Evolutionary conservation across 1,284 basidiomycete species (phyloP).

Genomic region (Leccinum huronense): DNA sequence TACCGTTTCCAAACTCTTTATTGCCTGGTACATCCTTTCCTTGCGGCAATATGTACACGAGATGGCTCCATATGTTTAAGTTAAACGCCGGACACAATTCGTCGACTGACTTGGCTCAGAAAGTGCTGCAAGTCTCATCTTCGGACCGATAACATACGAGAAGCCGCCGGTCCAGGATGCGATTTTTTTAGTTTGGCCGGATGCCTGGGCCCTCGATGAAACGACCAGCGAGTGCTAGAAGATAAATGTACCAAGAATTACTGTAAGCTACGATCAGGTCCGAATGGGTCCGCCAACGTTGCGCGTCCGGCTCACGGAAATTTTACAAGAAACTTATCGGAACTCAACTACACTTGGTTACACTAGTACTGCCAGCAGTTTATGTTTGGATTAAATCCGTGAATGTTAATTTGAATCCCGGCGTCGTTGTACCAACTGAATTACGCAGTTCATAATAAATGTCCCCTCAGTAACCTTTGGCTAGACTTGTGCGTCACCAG

Average conservation of each 20-base stretch:
- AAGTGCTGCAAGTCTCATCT: no score
- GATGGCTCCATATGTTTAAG: no score
- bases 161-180: no score
- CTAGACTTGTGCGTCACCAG: neutral
- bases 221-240: neutral
- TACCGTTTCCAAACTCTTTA: neutral
- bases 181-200: no score
- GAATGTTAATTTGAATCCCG: neutral
- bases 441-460: neutral
- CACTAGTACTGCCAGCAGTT: neutral
- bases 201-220: no score
- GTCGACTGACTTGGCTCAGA: no score
- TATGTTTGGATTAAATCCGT: neutral
- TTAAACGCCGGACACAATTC: no score
- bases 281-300: neutral
- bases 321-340: neutral
- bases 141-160: no score
- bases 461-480: neutral
- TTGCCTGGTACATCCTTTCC: neutral
- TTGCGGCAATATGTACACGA: no score
- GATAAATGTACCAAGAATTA: conserved; percentile 43
- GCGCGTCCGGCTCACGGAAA: neutral
- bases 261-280: neutral
- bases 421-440: neutral
- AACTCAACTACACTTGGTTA: neutral